phyloP scores from a whole-genome alignment of 805 yeast species.

The Metschnikowia continentalis region DNA sequence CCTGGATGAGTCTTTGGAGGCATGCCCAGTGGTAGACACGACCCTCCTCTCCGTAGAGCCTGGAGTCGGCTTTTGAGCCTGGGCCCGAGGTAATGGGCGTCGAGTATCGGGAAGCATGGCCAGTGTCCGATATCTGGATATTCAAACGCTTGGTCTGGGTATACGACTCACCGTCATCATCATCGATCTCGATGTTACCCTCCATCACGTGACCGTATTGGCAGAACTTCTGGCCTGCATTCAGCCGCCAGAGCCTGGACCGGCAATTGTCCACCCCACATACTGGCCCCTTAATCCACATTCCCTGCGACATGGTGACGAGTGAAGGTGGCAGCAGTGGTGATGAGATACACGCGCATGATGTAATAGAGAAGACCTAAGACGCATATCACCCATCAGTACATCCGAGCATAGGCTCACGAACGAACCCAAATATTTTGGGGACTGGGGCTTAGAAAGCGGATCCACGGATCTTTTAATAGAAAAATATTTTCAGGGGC shows the following conservation, averaged over 20 bases:
- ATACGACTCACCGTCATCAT: constrained; percentile 66
- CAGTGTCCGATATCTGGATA: constrained; percentile 35
- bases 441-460: too few relatives aligned
- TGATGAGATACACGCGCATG: neutral
- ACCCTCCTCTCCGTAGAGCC: constrained; percentile 48
- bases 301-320: constrained; percentile 13
- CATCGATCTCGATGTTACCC: constrained; percentile 73
- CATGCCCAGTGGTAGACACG: constrained; percentile 40
- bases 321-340: neutral
- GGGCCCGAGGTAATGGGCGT: neutral
- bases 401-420: neutral
- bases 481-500: too few relatives aligned
- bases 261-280: constrained; percentile 92
- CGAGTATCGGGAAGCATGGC: constrained; percentile 7
- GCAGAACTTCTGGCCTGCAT: constrained; percentile 80
- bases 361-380: neutral
- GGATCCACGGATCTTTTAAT: too few relatives aligned
- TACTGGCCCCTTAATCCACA: constrained; percentile 69
- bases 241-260: constrained; percentile 64
- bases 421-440: neutral
- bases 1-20: constrained; percentile 48
- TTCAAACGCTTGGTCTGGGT: constrained; percentile 54
- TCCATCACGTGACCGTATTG: constrained; percentile 88
- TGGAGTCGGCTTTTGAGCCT: neutral
- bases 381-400: neutral